Evolutionary conservation across 495 filamentous ascomycete genomes (phyloP).

Genomic region (Penicillium parvum): DNA sequence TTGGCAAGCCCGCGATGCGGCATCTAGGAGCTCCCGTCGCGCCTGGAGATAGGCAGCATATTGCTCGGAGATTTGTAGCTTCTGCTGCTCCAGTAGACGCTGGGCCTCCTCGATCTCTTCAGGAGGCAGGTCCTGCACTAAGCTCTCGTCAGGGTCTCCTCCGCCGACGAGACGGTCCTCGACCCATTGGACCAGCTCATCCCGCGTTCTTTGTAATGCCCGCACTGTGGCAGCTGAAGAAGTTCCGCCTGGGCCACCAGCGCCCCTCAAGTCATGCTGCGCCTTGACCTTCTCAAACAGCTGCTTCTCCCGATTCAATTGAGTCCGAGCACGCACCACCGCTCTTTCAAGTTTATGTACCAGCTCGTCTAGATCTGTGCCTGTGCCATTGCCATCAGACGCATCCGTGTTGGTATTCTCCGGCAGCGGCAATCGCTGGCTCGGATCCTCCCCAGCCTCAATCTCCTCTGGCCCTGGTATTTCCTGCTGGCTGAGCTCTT

Average conservation of each 20-base stretch:
- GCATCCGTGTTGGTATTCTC: conserved; percentile 21
- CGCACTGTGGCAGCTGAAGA: conserved; percentile 33
- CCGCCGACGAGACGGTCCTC: conserved; percentile 60
- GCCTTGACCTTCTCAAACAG: conserved; percentile 55
- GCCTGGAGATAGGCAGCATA: conserved; percentile 38
- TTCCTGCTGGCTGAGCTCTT: conserved; percentile 33
- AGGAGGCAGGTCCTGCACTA: conserved; percentile 32
- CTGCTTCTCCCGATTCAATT: conserved; percentile 58
- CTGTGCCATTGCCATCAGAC: conserved; percentile 1
- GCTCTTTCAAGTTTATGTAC: conserved; percentile 61
- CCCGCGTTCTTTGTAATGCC: conserved; percentile 53
- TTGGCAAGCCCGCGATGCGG: conserved; percentile 34
- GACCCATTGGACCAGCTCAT: conserved; percentile 68
- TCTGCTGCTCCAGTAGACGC: conserved; percentile 34
- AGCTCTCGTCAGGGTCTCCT: conserved; percentile 35
- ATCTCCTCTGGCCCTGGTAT: conserved; percentile 46
- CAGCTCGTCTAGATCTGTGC: conserved; percentile 43
- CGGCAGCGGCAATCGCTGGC: conserved; percentile 39
- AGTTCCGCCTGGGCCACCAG: conserved; percentile 2
- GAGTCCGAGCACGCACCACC: conserved; percentile 57
- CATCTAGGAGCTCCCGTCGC: conserved; percentile 37
- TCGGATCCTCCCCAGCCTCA: conserved; percentile 39
- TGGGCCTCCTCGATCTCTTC: conserved; percentile 36
- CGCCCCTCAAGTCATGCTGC: conserved; percentile 19
- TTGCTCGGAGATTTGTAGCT: conserved; percentile 47